Base-by-base conservation (phyloP, 768 basidiomycete species). In the Leccinum pellstonianum region DNA sequence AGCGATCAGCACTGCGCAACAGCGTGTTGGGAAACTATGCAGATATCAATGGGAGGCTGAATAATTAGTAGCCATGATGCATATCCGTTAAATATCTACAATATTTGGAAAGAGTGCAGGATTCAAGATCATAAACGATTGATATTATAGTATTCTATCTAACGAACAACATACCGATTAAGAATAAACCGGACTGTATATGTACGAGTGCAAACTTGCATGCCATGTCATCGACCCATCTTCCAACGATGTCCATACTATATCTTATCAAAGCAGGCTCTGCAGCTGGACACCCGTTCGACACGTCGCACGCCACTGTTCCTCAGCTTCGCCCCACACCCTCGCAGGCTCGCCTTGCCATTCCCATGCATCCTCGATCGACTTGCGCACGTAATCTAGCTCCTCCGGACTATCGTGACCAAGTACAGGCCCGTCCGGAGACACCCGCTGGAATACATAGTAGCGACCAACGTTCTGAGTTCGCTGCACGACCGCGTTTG, bases 391-490 rank as follows among this genome's bases (percentile, higher is more conserved):
- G n/a, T 31, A 17, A 0, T 63, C 56, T 2, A 68, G 61, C 10
- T 55, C 65, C 19, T 57, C 59, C 9, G 51, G 29, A 25, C 41
- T 64, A 3, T 41, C 56, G 3, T 52, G 59, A 1, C 7, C 61
- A 43, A 54, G 60, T 7, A 58, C 49, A 43, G 57, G 12, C 7
- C 35, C 50, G 15, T 61, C 58, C 19, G 56, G 57, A 1, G 29
- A 23, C 11, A 3, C 19, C 3, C 52, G 47, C 4, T 49, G 52
- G 50, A 75, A 68, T 27, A 62, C 55, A 49, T 68, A 74, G 54
- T 71, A 58, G 15, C 58, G 29, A 4, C 75, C 74, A 0, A 64
- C 55, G 23, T 62, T 35, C n/a, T 53, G 55, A 4, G 72, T 68
- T 17, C 41, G 53, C 27, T 58, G 43, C 19, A 64, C 60, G 37